phyloP scores from a whole-genome alignment of 1,284 basidiomycete species.

The Coniophora puteana region DNA sequence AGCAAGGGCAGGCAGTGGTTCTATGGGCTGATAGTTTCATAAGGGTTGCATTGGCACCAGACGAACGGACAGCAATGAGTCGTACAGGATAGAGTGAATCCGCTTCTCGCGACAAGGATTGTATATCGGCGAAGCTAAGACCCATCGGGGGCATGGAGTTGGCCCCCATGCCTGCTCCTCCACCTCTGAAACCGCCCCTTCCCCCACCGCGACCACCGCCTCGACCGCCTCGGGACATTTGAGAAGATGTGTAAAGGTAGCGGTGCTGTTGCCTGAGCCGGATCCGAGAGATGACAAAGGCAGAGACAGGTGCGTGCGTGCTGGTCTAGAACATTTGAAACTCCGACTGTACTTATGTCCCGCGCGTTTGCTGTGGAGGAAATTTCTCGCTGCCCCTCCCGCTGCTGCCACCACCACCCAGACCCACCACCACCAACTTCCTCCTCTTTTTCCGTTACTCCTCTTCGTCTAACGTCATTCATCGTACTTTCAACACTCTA shows the following conservation, averaged over 20 bases:
- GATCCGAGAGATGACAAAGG: constrained; percentile 1
- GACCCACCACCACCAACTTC: neutral
- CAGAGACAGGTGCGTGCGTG: constrained; percentile 4
- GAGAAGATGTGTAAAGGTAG: neutral
- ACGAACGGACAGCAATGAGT: constrained; percentile 19
- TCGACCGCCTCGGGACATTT: constrained; percentile 62
- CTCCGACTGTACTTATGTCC: constrained; percentile 15
- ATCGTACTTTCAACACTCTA: neutral
- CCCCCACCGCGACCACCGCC: constrained; percentile 49
- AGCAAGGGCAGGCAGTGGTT: constrained; percentile 58
- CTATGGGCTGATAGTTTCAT: constrained; percentile 43
- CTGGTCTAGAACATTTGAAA: constrained; percentile 10
- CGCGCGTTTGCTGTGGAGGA: too few species aligned
- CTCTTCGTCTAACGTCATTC: neutral
- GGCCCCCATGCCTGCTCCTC: constrained; percentile 48
- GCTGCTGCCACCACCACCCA: constrained; percentile 18
- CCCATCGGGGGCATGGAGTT: constrained; percentile 67
- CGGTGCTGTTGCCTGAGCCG: neutral
- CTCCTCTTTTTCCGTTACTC: too few species aligned
- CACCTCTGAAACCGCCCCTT: constrained; percentile 48
- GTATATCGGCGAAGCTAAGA: constrained; percentile 73
- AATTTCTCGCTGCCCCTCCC: constrained; percentile 28
- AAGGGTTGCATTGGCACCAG: too few species aligned
- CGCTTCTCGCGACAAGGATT: constrained; percentile 67
- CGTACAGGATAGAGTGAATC: constrained; percentile 76